Base-by-base conservation (phyloP, 108 stramenopile genomes). In the Nitzschia sp. region DNA sequence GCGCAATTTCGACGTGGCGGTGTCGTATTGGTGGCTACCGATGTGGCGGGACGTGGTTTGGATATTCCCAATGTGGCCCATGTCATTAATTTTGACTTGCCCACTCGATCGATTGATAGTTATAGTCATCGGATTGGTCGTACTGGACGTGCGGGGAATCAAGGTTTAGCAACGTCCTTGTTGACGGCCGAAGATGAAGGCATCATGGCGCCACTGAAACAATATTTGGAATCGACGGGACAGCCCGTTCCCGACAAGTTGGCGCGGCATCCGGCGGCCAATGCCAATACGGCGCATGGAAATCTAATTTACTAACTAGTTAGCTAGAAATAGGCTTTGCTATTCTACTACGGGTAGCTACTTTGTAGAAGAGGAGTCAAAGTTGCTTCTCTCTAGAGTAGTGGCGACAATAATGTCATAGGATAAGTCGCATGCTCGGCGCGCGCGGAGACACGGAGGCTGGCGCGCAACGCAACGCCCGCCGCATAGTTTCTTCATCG, bases 61-160 rank as follows among this genome's bases (percentile, higher is more conserved):
- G 98, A 99, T 72, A 98, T 99, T 56, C 90, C 96, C 9, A 88
- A 97, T 75, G 97, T 99, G 15, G 72, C 93, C 9, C 94, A 97
- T 73, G 94, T 98, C 28, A 90, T 99, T 82, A 99, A 99, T 70
- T 98, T 90, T 68, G 98, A 99, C 66, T 70, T 98, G 60, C 98
- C 99, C 17, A 76, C 75, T 2, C 67, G 89, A 19, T 88, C 90
- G 27, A 98, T 99, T 71, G 98, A 98, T 59, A 91, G 88, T 64
- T 99, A 99, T 83, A 92, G 82, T 64, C 98, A 98, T 80, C 79
- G 99, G 23, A 98, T 99, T 69, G 99, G 99, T 2, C 86, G 99
- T 25, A 99, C 99, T 13, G 99, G 97, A 0, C 93, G 99, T 34
- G 99, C 99, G 15, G 99, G 99, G 8, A 97, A 97, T 72, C 74